phyloP scores from a whole-genome alignment of 768 basidiomycete genomes.

The Brasilioporus rufonigricans region DNA sequence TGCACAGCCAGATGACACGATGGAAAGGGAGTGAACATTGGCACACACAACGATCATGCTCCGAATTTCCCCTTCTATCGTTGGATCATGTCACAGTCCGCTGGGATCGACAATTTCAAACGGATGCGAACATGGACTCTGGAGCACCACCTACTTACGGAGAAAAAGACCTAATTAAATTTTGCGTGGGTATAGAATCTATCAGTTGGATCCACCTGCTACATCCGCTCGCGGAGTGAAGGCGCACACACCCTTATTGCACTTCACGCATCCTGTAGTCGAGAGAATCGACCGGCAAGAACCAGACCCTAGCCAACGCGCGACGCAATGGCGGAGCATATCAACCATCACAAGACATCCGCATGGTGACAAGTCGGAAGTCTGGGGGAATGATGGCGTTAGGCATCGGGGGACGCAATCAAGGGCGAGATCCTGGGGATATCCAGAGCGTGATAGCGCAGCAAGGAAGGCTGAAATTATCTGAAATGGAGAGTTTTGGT shows the following conservation, averaged over 20 bases:
- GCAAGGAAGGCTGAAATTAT: neutral
- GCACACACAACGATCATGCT: neutral
- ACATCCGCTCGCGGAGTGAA: conserved; percentile 11
- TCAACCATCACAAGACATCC: neutral
- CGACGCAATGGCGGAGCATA: neutral
- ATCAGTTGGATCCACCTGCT: conserved; percentile 12
- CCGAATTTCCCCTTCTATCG: neutral
- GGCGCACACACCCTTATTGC: conserved; percentile 19
- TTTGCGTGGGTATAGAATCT: neutral
- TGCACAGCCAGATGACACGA: conserved; percentile 24
- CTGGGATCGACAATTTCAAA: conserved; percentile 23
- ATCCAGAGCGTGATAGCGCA: conserved; percentile 8
- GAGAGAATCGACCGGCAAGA: conserved; percentile 10
- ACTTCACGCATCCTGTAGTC: conserved; percentile 2
- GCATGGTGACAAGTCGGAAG: conserved; percentile 11
- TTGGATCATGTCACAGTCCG: conserved; percentile 7
- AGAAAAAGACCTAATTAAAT: conserved; percentile 1
- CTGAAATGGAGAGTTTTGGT: conserved; percentile 8
- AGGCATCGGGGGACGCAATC: neutral
- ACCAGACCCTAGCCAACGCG: conserved; percentile 19
- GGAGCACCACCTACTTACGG: neutral
- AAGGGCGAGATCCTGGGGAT: neutral
- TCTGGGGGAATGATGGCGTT: neutral
- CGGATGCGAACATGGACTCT: conserved; percentile 7
- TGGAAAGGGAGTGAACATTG: neutral